Base-by-base conservation (phyloP, 345 rosid genomes). In the Rhizophora mangle region DNA sequence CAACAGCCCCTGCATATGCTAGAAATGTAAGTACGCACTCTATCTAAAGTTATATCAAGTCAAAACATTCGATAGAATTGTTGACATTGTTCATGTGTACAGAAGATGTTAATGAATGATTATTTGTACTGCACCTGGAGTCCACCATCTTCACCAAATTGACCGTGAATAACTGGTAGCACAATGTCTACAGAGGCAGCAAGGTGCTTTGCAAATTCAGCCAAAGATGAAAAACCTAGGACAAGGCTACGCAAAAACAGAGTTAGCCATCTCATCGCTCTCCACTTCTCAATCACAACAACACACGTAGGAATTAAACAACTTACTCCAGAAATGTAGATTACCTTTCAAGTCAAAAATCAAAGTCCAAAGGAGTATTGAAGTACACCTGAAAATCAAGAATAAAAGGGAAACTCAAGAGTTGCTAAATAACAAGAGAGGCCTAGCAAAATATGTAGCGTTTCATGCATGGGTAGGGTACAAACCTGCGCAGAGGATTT, bases 311-410 rank as follows among this genome's bases (percentile, higher is more conserved):
- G 36, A 31, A 47, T 15, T 47, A 9, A 47, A 65, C n/a, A 69
- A 37, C 11, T 2, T 5, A 69, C 11, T 27, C 4, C 18, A 27
- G 34, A 31, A 46, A 65, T 9, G 20, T 36, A 70, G 72, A 81
- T 75, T 67, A 89, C 96, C 97, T 91, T 75, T 87, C 93, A 46
- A 94, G 93, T 78, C 91, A 88, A 71, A 94, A 94, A 84, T 91
- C 97, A 76, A 94, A 94, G 82, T 94, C 97, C 37, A 93, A 86
- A 8, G 97, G 98, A 74, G 95, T 91, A 71, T 94, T 94, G 65
- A 96, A 94, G 79, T 94, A 94, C 29, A 89, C 77, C 98, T 91
- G 79, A 22, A 80, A 60, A 18, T 32, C 6, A 30, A 31, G 37
- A 31, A n/a, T 8, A 39, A 24, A 65, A 32, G 46, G 29, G 36